Evolutionary conservation across 2,329 filamentous ascomycete species (phyloP), one percentile per base, ranked within the genome.

Genomic region (Seiridium cupressi): DNA sequence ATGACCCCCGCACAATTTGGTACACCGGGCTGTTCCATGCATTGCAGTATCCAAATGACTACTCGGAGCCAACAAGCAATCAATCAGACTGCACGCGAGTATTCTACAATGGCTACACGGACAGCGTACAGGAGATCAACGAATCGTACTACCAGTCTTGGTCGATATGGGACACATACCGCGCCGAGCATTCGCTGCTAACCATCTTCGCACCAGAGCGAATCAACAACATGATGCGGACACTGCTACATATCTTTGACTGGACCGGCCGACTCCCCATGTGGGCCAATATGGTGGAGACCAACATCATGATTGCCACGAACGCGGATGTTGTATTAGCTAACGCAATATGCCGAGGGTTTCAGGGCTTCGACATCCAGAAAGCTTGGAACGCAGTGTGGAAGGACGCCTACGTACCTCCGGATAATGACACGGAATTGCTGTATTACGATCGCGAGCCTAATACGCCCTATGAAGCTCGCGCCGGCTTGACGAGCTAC

Each of bases 101-200:
- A 1, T 80, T 76, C 64, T 81, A 81, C 62, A 78, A 74, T 42
- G 79, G 79, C 11, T 81, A 81, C 57, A 80, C 78, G 0, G 78
- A 81, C 54, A 77, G 71, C 35, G 64, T 79, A 1, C 76, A 80
- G 49, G 67, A 68, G 8, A 69, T 64, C 4, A 71, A 76, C 38
- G 78, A 81, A 49, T 79, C 76, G 0, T 81, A 81, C 64, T 81
- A 80, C 61, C 79, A 81, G 62, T 80, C 77, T 0, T 81, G 79
- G 79, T 80, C 77, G 1, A 80, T 81, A 55, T 81, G 79, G 79
- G 79, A 81, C 57, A 81, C 79, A 0, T 81, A 79, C 62, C 70
- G 79, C 3, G 79, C 78, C 1, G 78, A 81, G 58, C 78, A 81
- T 59, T 78, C 77, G 0, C 68, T 81, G 0, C 64, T 81, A 0